Base-by-base conservation (phyloP, 164 flowering plant species). In the Chloranthus sessilifolius region DNA sequence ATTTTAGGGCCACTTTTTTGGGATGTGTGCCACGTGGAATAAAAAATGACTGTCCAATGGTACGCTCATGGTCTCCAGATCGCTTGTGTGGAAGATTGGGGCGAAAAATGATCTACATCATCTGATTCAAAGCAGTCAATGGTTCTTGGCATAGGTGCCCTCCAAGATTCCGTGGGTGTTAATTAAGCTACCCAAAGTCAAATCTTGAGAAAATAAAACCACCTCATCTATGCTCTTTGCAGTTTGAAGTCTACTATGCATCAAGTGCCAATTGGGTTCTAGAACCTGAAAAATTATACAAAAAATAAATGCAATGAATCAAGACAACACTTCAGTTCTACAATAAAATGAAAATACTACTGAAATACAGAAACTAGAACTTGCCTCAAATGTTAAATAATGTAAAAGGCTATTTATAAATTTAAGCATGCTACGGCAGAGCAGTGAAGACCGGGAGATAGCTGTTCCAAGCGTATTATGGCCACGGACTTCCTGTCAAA, bases 171-270 rank as follows among this genome's bases (percentile, higher is more conserved):
- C n/a, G n/a, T n/a, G n/a, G n/a, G n/a, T n/a, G n/a, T n/a, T n/a
- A n/a, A n/a, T n/a, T n/a, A n/a, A n/a, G n/a, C n/a, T n/a, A n/a
- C n/a, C n/a, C n/a, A n/a, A n/a, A n/a, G n/a, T n/a, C n/a, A n/a
- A n/a, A n/a, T n/a, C n/a, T n/a, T n/a, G 35, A 43, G 22, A 43
- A 42, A 30, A 53, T 33, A 28, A 12, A 11, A 55, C 60, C 5
- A 89, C 99, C 97, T 94, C 97, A 60, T 89, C 97, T 56, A 94
- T 81, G 72, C 97, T 94, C 69, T 79, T 89, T 50, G 95, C 95
- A 46, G 75, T 72, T 58, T 75, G 85, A 70, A 94, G 81, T 63
- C 80, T 74, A 60, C 60, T 64, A 42, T 81, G 82, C 95, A 94
- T 81, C 55, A 81, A 68, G 55, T 87, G 97, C 96, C 96, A 94